Percentiles rank a stretch among this genome's conserved stretches.
These are phyloP conservation scores for Pseudogymnoascus sp. DNA, from an alignment of 2,329 filamentous ascomycete species.

Conservation along the genomic window DNA sequence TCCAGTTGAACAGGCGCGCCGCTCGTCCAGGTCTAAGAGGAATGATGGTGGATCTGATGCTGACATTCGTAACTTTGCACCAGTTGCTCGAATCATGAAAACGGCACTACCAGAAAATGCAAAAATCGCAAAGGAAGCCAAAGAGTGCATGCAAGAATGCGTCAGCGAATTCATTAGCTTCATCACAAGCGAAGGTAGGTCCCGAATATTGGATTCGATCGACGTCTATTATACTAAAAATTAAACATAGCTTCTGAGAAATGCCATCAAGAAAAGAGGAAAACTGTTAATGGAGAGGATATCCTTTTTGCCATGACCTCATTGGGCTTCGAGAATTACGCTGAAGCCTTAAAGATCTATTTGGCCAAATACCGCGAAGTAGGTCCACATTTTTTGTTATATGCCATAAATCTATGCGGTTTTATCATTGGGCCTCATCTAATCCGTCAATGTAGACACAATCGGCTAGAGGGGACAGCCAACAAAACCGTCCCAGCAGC, in stretches of 20 bases:
- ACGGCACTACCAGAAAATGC: conserved; percentile 93
- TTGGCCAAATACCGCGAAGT: conserved; percentile 96
- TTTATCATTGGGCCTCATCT: conserved; percentile 33
- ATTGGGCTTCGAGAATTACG: conserved; percentile 96
- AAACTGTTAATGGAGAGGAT: conserved; percentile 97
- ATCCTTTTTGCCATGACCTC: conserved; percentile 99
- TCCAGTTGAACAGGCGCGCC: conserved; percentile 39
- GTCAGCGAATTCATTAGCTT: conserved; percentile 99
- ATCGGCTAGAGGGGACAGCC: conserved; percentile 58
- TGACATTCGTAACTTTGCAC: conserved; percentile 89
- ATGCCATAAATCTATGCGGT: neutral
- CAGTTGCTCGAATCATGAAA: conserved; percentile 99
- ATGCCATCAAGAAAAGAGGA: conserved; percentile 97
- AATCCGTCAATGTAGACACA: conserved; percentile 49
- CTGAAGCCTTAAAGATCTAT: conserved; percentile 96
- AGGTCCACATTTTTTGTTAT: conserved; percentile 35
- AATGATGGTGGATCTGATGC: conserved; percentile 49
- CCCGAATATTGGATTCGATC: conserved; percentile 11
- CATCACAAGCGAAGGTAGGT: conserved; percentile 94
- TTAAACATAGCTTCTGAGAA: conserved; percentile 78
- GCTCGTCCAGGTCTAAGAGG: conserved; percentile 35
- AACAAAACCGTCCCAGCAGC: conserved; percentile 40
- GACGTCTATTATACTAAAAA: conserved; percentile 19
- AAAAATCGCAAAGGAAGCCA: conserved; percentile 98
- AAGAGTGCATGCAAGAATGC: conserved; percentile 99